Conservation (phyloP, 2,329 filamentous ascomycete genomes). For the Xylariaceae sp. region DNA sequence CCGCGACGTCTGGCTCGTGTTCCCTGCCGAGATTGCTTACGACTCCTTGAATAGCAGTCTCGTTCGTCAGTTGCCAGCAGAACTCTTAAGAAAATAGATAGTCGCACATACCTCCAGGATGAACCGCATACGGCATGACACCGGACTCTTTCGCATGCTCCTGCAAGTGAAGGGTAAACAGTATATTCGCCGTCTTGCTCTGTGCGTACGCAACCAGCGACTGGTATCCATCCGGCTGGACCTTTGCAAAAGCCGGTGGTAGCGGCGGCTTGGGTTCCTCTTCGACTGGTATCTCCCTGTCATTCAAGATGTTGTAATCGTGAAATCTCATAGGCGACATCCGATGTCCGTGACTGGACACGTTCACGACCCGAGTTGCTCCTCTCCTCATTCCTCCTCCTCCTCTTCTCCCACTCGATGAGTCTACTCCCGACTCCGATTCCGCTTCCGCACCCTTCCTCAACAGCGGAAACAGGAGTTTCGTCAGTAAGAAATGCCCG, state of each 20-base stretch:
- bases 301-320: constrained; percentile 37
- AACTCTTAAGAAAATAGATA: neutral
- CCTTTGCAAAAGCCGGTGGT: constrained; percentile 27
- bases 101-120: constrained; percentile 34
- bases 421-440: constrained; percentile 24
- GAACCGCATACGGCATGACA: constrained; percentile 36
- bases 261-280: constrained; percentile 28
- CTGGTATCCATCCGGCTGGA: constrained; percentile 32
- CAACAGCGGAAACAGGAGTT: constrained; percentile 34
- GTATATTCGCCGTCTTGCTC: constrained; percentile 47
- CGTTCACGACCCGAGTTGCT: constrained; percentile 37
- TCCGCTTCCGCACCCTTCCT: constrained; percentile 27
- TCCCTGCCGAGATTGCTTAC: constrained; percentile 32
- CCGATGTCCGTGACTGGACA: constrained; percentile 38
- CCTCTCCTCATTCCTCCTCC: too few species aligned
- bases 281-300: constrained; percentile 32
- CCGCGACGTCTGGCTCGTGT: constrained; percentile 30
- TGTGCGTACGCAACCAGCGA: constrained; percentile 42
- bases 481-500: constrained; percentile 35
- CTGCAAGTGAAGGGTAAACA: constrained; percentile 38
- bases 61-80: neutral
- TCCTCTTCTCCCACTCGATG: too few species aligned
- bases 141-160: constrained; percentile 28
- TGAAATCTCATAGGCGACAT: constrained; percentile 39
- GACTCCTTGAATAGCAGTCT: constrained; percentile 24